Evolutionary conservation across 2,329 filamentous ascomycete species (phyloP), one percentile per base, ranked within the genome.

Genomic region (Aureobasidium mangrovei): DNA sequence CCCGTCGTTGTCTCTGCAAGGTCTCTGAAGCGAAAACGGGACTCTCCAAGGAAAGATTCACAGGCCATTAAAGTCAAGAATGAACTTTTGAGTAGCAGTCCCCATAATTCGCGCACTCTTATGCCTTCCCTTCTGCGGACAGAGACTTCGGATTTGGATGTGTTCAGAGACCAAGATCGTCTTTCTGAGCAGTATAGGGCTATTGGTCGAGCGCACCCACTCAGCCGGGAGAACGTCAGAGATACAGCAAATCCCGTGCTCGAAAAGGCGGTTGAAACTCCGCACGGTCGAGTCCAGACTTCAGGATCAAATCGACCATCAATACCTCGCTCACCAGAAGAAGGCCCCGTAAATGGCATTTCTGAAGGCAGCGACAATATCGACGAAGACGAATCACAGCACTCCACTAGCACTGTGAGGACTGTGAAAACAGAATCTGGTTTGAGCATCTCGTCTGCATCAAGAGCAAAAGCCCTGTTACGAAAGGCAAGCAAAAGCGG

Each of bases 81-180:
- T 12, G 72, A 75, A 54, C 63, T 61, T 7, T 18, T 53, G 26
- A 57, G 52, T 46, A 70, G 68, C 46, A 73, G 70, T 55, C 65
- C 68, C 26, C 62, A 64, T 7, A 58, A 59, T 43, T 42, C 33
- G 33, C 51, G 26, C 28, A 46, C 33, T 41, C 31, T 47, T 9
- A 35, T 56, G n/a, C 61, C 58, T 7, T 58, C 65, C 3, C 45
- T 64, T 18, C 41, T 62, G 4, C 66, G 67, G 7, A 69, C 62
- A 6, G 68, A 73, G 54, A 73, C 70, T 2, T 69, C 75, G 32
- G 74, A 77, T 60, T 65, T 77, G 2, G 74, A 76, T 18, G 40
- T 38, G 8, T 43, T 43, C 27, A 39, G 49, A 7, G 47, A 41
- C 24, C 47, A 12, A 6, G 18, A 18, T 18, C 29, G 36, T 41